Conservation (phyloP, 345 rosid genomes). For the Diplotaxis tenuifolia region DNA sequence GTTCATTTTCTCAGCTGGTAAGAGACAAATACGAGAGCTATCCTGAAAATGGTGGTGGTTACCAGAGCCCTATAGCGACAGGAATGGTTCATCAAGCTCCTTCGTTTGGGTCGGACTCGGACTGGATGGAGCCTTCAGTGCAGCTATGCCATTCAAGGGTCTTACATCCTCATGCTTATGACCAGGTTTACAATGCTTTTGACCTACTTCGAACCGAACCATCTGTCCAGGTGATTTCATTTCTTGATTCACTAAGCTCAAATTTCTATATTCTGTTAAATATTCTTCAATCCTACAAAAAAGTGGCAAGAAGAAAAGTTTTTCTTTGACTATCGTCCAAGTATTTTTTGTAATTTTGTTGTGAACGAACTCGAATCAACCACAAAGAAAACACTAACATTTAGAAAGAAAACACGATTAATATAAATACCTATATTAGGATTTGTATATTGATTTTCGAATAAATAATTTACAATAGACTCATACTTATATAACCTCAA, state of each 20-base stretch:
- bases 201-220: conserved; percentile 73
- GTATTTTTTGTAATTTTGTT: no score
- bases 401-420: neutral
- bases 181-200: conserved; percentile 69
- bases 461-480: no score
- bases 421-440: no score
- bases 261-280: neutral
- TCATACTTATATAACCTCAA: neutral
- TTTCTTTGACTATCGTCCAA: neutral
- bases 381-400: no score
- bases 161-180: conserved; percentile 50
- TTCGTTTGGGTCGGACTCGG: conserved; percentile 53
- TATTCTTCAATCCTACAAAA: neutral
- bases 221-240: conserved; percentile 59
- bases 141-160: conserved; percentile 47
- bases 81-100: conserved; percentile 42
- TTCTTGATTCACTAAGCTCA: conserved; percentile 10
- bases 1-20: conserved; percentile 41
- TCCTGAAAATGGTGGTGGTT: conserved; percentile 36
- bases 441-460: no score
- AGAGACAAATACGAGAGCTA: conserved; percentile 51
- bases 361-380: no score
- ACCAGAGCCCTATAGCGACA: conserved; percentile 32
- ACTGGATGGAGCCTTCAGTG: conserved; percentile 74
- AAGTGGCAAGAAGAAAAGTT: neutral